These are phyloP conservation scores for Hirschfeldia incana DNA, from an alignment of 345 rosid genomes.

Conservation along the genomic window DNA sequence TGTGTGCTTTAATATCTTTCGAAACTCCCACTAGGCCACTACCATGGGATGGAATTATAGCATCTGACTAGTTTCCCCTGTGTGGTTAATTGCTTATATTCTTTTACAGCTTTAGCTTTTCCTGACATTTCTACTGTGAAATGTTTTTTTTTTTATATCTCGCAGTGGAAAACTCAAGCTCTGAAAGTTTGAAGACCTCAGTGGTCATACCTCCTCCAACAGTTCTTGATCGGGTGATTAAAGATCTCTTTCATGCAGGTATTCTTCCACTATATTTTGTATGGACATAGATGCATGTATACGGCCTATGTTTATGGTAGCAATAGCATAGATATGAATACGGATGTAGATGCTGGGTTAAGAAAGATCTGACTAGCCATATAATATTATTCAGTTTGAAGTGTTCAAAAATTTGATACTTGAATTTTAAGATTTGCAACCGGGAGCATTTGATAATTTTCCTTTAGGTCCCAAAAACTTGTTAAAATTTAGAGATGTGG, in stretches of 20 bases:
- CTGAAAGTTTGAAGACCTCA: conserved; percentile 68
- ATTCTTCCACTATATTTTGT: conserved; percentile 25
- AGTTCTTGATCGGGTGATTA: conserved; percentile 87
- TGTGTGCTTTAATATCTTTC: conserved; percentile 20
- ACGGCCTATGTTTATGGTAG: conserved; percentile 13
- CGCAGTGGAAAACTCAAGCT: conserved; percentile 70
- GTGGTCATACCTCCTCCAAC: conserved; percentile 82
- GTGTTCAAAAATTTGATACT: neutral
- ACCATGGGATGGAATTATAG: conserved; percentile 1
- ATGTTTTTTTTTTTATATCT: conserved; percentile 15
- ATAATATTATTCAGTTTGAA: conserved; percentile 1
- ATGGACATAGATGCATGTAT: conserved; percentile 17
- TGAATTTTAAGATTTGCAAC: neutral
- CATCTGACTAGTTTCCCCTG: neutral
- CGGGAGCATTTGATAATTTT: conserved; percentile 2
- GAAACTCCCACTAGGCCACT: conserved; percentile 20
- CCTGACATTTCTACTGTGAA: conserved; percentile 4
- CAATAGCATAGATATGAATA: neutral
- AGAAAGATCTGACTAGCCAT: neutral
- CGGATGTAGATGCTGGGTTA: neutral
- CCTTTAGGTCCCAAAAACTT: neutral
- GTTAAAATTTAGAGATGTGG: conserved; percentile 1
- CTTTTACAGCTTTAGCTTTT: conserved; percentile 23
- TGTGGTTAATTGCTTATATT: neutral
- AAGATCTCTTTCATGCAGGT: conserved; percentile 93